Conservation (phyloP, 768 basidiomycete genomes). For the Tylopilus felleus region DNA sequence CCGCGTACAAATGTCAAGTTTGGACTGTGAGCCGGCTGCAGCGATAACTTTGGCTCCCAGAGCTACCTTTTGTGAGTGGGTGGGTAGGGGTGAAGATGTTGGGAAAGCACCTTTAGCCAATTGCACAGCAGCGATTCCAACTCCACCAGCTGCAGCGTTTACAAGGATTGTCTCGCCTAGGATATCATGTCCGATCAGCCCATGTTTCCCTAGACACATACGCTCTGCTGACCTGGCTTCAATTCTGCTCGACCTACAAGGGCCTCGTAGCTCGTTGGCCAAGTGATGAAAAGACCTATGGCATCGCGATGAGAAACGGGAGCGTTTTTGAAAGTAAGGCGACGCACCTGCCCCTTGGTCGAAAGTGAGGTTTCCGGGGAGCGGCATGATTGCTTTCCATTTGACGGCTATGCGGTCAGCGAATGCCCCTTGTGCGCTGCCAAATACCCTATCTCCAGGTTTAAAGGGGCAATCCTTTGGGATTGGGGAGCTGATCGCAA, state of each 20-base stretch:
- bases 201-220: background rate
- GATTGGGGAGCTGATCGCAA: slow-evolving; percentile 67
- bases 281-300: slow-evolving; percentile 77
- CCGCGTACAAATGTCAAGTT: slow-evolving; percentile 73
- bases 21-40: slow-evolving; percentile 75
- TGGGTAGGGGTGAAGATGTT: background rate
- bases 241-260: slow-evolving; percentile 81
- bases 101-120: slow-evolving; percentile 73
- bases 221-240: slow-evolving; percentile 53
- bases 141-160: slow-evolving; percentile 94
- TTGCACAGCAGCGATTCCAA: slow-evolving; percentile 89
- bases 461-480: slow-evolving; percentile 76
- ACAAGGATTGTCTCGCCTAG: slow-evolving; percentile 89
- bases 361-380: slow-evolving; percentile 74
- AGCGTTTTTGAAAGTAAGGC: background rate
- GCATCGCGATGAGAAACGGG: slow-evolving; percentile 1
- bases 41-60: slow-evolving; percentile 95
- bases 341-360: slow-evolving; percentile 80
- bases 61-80: slow-evolving; percentile 39
- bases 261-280: slow-evolving; percentile 92
- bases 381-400: slow-evolving; percentile 49
- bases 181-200: slow-evolving; percentile 5
- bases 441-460: slow-evolving; percentile 87
- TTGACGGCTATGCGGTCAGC: slow-evolving; percentile 69
- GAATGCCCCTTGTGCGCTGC: slow-evolving; percentile 73